Percentiles rank a stretch among this genome's conserved stretches.
Evolutionary conservation across 306 rosid species (phyloP).

Genomic region (Pyrus bretschneideri): DNA sequence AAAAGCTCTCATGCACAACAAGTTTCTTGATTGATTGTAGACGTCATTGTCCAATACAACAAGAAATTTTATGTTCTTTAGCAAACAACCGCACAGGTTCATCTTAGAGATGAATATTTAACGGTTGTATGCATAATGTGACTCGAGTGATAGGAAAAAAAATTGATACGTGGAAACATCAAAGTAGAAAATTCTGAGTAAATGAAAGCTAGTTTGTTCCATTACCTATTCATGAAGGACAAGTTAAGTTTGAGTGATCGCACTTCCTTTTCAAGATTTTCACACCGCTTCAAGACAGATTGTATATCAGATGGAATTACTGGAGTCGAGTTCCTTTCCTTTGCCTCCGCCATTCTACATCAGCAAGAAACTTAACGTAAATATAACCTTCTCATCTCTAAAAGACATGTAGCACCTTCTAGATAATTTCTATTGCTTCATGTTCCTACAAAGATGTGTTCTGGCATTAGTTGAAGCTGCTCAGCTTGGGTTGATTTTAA

Average conservation of each 20-base stretch:
- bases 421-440: background rate
- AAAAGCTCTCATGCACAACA: too few relatives aligned
- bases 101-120: too few relatives aligned
- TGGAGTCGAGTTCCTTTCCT: constrained; percentile 79
- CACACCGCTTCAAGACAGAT: constrained; percentile 77
- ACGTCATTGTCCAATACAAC: too few relatives aligned
- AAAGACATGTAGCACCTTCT: background rate
- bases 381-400: background rate
- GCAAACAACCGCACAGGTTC: too few relatives aligned
- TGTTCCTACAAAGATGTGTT: background rate
- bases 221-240: constrained; percentile 95
- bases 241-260: constrained; percentile 78
- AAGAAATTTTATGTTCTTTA: too few relatives aligned
- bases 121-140: too few relatives aligned
- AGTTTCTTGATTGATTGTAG: too few relatives aligned
- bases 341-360: constrained; percentile 96
- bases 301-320: constrained; percentile 81
- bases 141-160: too few relatives aligned
- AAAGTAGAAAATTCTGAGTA: background rate
- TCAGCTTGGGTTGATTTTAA: background rate
- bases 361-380: constrained; percentile 10
- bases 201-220: background rate
- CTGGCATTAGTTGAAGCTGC: too few relatives aligned
- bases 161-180: background rate
- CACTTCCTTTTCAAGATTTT: constrained; percentile 91